Conservation (phyloP, 169 alveolate species). For the Plasmodium cynomolgi region DNA sequence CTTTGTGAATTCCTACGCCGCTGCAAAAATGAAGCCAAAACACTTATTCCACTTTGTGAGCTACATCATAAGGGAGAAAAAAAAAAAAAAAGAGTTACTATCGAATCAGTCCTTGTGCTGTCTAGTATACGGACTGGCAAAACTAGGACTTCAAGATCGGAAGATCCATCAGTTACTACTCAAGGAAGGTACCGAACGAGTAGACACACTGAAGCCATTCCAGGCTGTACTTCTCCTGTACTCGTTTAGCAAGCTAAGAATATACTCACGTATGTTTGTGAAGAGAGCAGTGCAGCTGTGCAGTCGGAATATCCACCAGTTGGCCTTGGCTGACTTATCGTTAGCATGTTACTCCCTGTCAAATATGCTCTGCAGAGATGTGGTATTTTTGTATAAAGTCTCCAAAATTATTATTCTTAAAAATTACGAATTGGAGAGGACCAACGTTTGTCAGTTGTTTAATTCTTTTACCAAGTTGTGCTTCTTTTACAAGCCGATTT, state of each 20-base stretch:
- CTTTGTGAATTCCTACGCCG: slow-evolving; percentile 39
- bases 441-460: slow-evolving; percentile 35
- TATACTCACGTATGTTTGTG: slow-evolving; percentile 61
- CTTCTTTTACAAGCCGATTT: slow-evolving; percentile 54
- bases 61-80: slow-evolving; percentile 63
- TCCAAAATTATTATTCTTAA: slow-evolving; percentile 24
- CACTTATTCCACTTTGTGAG: slow-evolving; percentile 37
- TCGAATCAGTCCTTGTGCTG: slow-evolving; percentile 41
- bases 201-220: slow-evolving; percentile 33
- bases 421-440: slow-evolving; percentile 26
- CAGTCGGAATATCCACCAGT: slow-evolving; percentile 47
- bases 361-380: slow-evolving; percentile 58
- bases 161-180: slow-evolving; percentile 33
- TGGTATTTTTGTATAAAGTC: slow-evolving; percentile 37
- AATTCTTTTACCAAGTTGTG: slow-evolving; percentile 59
- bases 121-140: slow-evolving; percentile 43
- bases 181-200: slow-evolving; percentile 30
- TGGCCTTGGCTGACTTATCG: slow-evolving; percentile 33
- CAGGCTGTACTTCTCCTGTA: slow-evolving; percentile 38
- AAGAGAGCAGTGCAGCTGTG: slow-evolving; percentile 35
- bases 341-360: slow-evolving; percentile 51
- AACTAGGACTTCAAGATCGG: slow-evolving; percentile 44
- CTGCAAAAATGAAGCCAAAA: slow-evolving; percentile 9
- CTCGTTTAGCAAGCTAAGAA: slow-evolving; percentile 44
- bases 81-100: slow-evolving; percentile 32